Evolutionary conservation across 2,329 filamentous ascomycete species (phyloP), one percentile per base, ranked within the genome.

Genomic region (Fusarium anguioides): DNA sequence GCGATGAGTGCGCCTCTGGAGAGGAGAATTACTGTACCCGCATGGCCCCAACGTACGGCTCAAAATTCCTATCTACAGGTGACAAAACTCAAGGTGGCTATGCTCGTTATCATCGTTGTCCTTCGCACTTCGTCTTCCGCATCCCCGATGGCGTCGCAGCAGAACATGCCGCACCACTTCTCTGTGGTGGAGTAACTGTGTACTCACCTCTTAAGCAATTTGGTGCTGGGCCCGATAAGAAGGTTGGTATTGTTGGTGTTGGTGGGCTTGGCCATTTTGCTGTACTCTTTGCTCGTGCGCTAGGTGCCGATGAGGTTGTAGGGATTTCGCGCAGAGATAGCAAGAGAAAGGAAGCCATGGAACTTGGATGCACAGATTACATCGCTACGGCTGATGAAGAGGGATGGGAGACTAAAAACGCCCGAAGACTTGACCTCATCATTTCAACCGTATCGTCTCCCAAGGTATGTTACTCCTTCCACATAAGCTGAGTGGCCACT

Each of bases 181-280:
- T 96, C 61, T 96, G 93, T 76, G 93, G 91, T 12, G 93, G 93
- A 57, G 82, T 95, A 36, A 96, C 93, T 0, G 87, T 88, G 41
- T 96, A 89, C 80, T 90, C 86, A 45, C 93, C 92, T 1, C 84
- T 96, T 3, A 88, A 91, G 82, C 45, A 53, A 3, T 58, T 62
- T 2, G 66, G 64, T 3, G 64, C 57, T 4, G 60, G 54, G 0
- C 88, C 87, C 0, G 89, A 89, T 8, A 91, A 89, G 76, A 81
- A 75, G 9, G 87, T 92, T 1, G 89, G 87, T 0, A 86, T 92
- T 41, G 80, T 91, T 23, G 89, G 89, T 3, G 79, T 92, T 15
- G 89, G 90, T 4, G 89, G 89, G 0, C 73, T 91, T 2, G 89
- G 89, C 0, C 89, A 92, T 75, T 87, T 91, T 67, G 90, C 86